Conservation (phyloP, 2,329 filamentous ascomycete species). For the Diaporthe sp. region DNA sequence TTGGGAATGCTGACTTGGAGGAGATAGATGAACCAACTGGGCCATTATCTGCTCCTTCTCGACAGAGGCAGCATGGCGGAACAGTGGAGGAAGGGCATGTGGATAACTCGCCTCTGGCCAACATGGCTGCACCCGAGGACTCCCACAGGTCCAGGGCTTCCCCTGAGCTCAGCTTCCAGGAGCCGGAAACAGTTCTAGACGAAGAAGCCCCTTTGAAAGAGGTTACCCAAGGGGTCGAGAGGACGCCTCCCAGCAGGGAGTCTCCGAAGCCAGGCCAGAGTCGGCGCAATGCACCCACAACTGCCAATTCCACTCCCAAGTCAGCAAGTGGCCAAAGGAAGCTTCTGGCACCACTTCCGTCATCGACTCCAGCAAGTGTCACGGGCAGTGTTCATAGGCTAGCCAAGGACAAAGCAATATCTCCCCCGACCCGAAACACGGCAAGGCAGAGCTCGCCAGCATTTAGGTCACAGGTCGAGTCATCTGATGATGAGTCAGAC, state of each 20-base stretch:
- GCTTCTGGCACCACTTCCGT: constrained; percentile 1
- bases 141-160: background rate
- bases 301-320: background rate
- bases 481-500: constrained; percentile 24
- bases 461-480: background rate
- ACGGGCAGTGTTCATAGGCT: background rate
- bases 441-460: constrained; percentile 6
- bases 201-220: background rate
- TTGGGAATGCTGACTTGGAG: background rate
- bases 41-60: background rate
- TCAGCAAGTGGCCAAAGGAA: background rate
- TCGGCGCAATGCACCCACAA: background rate
- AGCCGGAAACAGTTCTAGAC: background rate
- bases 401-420: background rate
- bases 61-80: background rate
- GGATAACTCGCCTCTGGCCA: background rate
- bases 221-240: too few species aligned
- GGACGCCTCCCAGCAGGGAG: background rate
- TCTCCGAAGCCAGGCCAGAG: background rate
- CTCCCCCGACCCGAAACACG: background rate
- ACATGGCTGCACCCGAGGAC: background rate
- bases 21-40: background rate
- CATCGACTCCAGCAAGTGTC: background rate
- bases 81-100: background rate
- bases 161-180: background rate